Evolutionary conservation across 768 basidiomycete genomes (phyloP), one percentile per base, ranked within the genome.

Genomic region (Kockovaella imperatae): DNA sequence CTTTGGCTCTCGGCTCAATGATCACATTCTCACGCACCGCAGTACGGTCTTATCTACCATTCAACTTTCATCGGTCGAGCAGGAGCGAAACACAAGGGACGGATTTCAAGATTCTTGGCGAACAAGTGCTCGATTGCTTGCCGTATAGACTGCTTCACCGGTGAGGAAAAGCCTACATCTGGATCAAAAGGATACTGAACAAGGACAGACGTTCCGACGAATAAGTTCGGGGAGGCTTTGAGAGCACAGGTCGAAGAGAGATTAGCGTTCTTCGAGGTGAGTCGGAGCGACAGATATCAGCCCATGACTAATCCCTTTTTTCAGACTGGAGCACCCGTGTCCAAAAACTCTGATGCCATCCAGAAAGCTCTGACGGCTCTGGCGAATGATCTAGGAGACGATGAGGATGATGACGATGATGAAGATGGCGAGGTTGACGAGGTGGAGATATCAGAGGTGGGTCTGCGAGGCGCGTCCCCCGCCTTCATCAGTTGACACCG

Each of bases 121-220:
- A 97, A 97, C 79, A 97, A 97, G 74, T 90, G 88, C 67, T 91
- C 90, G 47, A 96, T 97, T 59, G 93, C 93, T 1, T 86, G 88
- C 14, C 79, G 93, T 46, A 96, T 97, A 73, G 93, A 97, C 70
- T 96, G 90, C 72, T 97, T 86, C 68, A 77, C 83, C 2, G 87
- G 87, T 85, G 59, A 46, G 79, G 62, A 13, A 14, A 26, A 4
- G 3, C 14, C 23, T 42, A 20, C 32, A 31, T 32, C n/a, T 10
- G 10, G 10, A 32, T 32, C 10, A 32, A n/a, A 29, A 28, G 18
- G 20, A 15, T 23, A 11, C 2, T 25, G 45, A 38, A 24, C 32
- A 36, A 23, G 40, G 24, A 11, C 21, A 65, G 71, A 73, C 44
- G 60, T 72, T 2, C 93, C 93, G 0, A 87, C 89, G 5, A 72